Evolutionary conservation across 2,329 filamentous ascomycete genomes (phyloP), one percentile per base, ranked within the genome.

Genomic region (Sarocladium strictum): DNA sequence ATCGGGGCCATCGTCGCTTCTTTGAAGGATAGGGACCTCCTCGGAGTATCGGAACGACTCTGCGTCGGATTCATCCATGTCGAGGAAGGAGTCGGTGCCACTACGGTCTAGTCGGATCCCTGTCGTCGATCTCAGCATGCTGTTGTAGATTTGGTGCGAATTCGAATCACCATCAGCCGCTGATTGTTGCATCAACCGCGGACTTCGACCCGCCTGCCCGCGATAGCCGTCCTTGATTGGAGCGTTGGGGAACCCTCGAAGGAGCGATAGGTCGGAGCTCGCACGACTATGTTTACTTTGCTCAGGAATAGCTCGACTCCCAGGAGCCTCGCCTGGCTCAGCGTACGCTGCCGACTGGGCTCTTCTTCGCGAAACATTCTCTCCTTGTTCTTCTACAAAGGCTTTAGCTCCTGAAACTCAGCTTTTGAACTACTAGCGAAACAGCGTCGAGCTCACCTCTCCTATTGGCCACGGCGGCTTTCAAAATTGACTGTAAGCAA

Each of bases 401-500:
- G 6, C 27, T 10, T 51, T 51, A 51, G 47, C 23, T 10, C 24
- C 35, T 51, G 10, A 11, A 33, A 10, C n/a, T n/a, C 23, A 21
- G 47, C 19, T 10, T 17, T 14, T 3, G 3, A 14, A 23, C 7
- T 11, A 3, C 19, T 14, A 21, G 10, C n/a, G 19, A 23, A n/a
- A 7, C 83, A n/a, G n/a, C n/a, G n/a, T n/a, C n/a, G n/a, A n/a
- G n/a, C n/a, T 77, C 72, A 93, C 90, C 86, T 75, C 80, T 79
- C 69, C 82, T 80, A 62, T 78, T 78, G 50, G 80, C 72, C 60
- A 94, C 80, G 35, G 92, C 83, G 35, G 84, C 83, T 64, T 84
- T 81, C 55, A 96, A 72, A 59, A 96, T 86, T 23, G 85, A 79
- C 51, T 86, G 86, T 41, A 97, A 78, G 65, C 89, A 92, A 63